These are phyloP conservation scores for Davidsoniella neocaledoniae DNA, from an alignment of 2,329 filamentous ascomycete species.

Conservation along the genomic window DNA sequence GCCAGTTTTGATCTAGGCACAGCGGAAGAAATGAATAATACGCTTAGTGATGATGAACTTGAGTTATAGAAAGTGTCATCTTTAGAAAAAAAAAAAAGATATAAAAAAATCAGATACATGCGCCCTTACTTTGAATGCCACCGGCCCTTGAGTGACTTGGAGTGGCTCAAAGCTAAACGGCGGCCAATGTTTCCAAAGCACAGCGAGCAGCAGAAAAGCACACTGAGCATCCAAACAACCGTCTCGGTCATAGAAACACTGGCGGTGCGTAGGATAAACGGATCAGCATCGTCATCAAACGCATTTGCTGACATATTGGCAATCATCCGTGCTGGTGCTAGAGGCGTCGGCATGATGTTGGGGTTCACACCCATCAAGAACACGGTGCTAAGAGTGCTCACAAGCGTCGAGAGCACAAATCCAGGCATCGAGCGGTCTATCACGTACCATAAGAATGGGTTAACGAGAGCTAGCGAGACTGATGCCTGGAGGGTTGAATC, in stretches of 20 bases:
- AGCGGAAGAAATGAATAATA: too few relatives aligned
- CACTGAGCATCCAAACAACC: slow-evolving; percentile 79
- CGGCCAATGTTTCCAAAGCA: slow-evolving; percentile 95
- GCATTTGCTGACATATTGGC: slow-evolving; percentile 8
- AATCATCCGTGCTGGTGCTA: slow-evolving; percentile 21
- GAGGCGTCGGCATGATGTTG: slow-evolving; percentile 56
- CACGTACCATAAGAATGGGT: slow-evolving; percentile 89
- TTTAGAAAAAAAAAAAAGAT: too few relatives aligned
- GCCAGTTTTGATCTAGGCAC: too few relatives aligned
- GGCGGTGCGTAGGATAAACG: slow-evolving; percentile 36
- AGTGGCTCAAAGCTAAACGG: slow-evolving; percentile 43
- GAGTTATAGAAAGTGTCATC: too few relatives aligned
- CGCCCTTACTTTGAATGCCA: slow-evolving; percentile 18
- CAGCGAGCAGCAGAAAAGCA: slow-evolving; percentile 84
- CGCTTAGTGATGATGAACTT: too few relatives aligned
- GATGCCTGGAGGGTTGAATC: slow-evolving; percentile 88
- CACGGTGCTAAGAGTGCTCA: slow-evolving; percentile 58
- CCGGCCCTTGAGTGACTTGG: slow-evolving; percentile 25
- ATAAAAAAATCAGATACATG: too few relatives aligned
- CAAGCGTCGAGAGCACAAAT: slow-evolving; percentile 58
- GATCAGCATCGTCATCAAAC: slow-evolving; percentile 14
- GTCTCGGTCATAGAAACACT: slow-evolving; percentile 50
- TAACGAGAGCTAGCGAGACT: slow-evolving; percentile 72
- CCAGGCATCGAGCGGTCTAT: slow-evolving; percentile 81
- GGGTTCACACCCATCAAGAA: slow-evolving; percentile 61